Evolutionary conservation across 345 rosid genomes (phyloP).

Genomic region (Fremontodendron californicum): DNA sequence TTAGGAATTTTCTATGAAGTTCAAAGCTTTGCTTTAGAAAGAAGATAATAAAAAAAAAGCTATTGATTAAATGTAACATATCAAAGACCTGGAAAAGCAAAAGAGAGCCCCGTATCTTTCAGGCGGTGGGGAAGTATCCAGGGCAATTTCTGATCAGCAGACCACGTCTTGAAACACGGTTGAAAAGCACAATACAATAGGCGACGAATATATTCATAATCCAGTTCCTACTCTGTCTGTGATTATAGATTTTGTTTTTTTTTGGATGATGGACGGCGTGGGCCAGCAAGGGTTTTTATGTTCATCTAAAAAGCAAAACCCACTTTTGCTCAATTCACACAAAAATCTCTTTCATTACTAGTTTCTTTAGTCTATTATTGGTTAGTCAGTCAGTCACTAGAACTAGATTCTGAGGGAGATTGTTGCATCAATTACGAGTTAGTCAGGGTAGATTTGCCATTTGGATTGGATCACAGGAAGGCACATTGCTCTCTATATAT

Average conservation of each 20-base stretch:
- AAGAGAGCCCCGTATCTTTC: conserved; percentile 10
- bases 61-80: not conserved
- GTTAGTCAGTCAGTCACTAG: not conserved
- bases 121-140: not conserved
- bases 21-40: not conserved
- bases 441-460: not conserved
- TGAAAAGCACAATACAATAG: not conserved
- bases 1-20: not conserved
- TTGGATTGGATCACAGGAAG: no score
- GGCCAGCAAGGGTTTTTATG: conserved; percentile 7
- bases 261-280: not conserved
- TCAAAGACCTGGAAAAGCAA: not conserved
- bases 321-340: not conserved
- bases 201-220: not conserved
- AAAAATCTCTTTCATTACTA: not conserved
- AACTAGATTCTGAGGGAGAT: not conserved
- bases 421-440: not conserved
- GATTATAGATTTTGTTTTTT: not conserved
- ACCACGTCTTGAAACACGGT: not conserved
- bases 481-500: not conserved
- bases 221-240: conserved; percentile 7
- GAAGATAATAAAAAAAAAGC: no score
- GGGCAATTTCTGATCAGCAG: not conserved
- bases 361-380: not conserved
- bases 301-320: not conserved